Conservation (phyloP, 2,329 filamentous ascomycete genomes). For the Drechmeria coniospora region DNA sequence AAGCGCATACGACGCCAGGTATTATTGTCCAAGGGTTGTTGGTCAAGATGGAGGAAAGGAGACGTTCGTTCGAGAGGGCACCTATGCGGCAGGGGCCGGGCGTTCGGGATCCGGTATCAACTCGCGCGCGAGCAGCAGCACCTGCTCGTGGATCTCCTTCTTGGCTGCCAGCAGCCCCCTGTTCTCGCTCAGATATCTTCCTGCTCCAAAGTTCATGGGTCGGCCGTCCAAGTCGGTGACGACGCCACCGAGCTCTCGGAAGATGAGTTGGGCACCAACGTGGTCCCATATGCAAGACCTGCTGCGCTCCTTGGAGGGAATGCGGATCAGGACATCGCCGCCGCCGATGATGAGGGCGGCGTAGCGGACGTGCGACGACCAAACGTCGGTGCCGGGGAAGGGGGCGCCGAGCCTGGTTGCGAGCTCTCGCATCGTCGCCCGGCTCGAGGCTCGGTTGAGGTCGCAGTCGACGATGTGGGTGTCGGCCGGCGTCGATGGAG, state of each 20-base stretch:
- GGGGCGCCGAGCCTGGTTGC: slow-evolving; percentile 14
- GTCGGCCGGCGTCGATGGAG: slow-evolving; percentile 7
- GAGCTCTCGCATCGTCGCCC: slow-evolving; percentile 16
- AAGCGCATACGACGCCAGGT: too few species aligned
- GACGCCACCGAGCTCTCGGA: slow-evolving; percentile 37
- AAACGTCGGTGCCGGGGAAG: slow-evolving; percentile 22
- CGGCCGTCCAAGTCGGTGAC: slow-evolving; percentile 32
- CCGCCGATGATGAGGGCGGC: slow-evolving; percentile 21
- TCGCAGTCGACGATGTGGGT: slow-evolving; percentile 20
- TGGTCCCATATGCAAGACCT: slow-evolving; percentile 33
- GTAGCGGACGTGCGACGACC: slow-evolving; percentile 25
- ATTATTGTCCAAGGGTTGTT: too few species aligned
- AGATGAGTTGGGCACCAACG: slow-evolving; percentile 40
- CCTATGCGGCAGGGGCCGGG: too few species aligned
- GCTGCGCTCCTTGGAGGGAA: slow-evolving; percentile 9
- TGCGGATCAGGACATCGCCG: slow-evolving; percentile 18
- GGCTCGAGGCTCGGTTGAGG: slow-evolving; percentile 13
- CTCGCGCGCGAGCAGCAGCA: slow-evolving; percentile 18
- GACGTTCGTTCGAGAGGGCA: too few species aligned
- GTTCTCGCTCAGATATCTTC: slow-evolving; percentile 17
- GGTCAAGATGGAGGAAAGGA: too few species aligned
- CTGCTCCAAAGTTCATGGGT: slow-evolving; percentile 19
- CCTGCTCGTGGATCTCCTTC: slow-evolving; percentile 21
- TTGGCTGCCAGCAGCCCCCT: slow-evolving; percentile 28
- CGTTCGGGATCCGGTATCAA: slow-evolving; percentile 1